phyloP scores from a whole-genome alignment of 441 rosid species.

The Omphalea diandra region DNA sequence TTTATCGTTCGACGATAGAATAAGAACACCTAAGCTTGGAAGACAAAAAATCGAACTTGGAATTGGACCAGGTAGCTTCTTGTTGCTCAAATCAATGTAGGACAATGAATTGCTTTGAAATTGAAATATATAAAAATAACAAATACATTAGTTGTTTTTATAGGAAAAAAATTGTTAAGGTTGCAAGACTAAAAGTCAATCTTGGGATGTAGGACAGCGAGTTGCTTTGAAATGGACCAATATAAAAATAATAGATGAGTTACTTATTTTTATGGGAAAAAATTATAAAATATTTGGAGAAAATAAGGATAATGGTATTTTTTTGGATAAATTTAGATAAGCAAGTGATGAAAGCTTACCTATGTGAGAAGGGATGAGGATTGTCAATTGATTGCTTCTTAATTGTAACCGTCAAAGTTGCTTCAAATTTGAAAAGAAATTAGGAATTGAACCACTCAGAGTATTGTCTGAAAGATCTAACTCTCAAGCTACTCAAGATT shows the following conservation, averaged over 20 bases:
- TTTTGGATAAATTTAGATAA: background rate
- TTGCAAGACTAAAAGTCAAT: no score
- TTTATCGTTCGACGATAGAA: no score
- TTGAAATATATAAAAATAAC: background rate
- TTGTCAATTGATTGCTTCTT: background rate
- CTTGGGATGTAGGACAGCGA: background rate
- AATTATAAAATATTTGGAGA: background rate
- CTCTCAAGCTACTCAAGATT: background rate
- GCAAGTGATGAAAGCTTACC: background rate
- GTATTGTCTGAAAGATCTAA: background rate
- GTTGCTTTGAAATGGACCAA: background rate
- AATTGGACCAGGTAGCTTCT: constrained; percentile 12
- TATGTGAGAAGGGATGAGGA: background rate
- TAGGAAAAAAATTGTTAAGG: no score
- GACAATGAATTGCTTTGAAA: background rate
- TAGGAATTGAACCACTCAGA: background rate
- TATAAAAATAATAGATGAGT: background rate
- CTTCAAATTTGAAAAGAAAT: background rate
- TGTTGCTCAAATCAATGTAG: no score
- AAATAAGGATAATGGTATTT: constrained; percentile 15
- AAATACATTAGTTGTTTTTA: no score
- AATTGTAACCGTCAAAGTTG: background rate
- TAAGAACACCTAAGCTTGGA: constrained; percentile 2
- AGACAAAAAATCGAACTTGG: constrained; percentile 19
- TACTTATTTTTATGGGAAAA: background rate